phyloP scores from a whole-genome alignment of 306 rosid genomes.

The Sicyos edulis region DNA sequence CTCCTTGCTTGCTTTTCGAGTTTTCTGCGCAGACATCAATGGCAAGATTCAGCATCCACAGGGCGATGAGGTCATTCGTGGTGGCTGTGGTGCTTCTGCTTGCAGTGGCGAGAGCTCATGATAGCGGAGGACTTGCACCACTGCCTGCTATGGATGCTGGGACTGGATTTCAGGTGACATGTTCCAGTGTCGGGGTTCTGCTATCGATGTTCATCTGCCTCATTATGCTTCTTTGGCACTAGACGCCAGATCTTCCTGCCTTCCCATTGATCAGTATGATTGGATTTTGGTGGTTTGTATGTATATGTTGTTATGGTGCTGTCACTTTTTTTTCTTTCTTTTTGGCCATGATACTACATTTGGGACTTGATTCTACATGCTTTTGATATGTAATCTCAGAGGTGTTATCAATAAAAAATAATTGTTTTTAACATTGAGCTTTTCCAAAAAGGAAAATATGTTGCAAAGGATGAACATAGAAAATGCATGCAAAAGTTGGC shows the following conservation, averaged over 20 bases:
- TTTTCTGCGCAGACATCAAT: not conserved
- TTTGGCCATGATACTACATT: not conserved
- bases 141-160: slow-evolving; percentile 40
- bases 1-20: not conserved
- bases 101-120: slow-evolving; percentile 29
- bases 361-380: slow-evolving; percentile 5
- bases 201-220: slow-evolving; percentile 37
- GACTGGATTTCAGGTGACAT: slow-evolving; percentile 37
- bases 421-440: not conserved
- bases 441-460: not conserved
- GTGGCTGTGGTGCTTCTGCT: slow-evolving; percentile 28
- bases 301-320: not conserved
- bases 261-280: slow-evolving; percentile 3
- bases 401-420: not conserved
- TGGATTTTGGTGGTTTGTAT: not conserved
- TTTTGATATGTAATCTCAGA: slow-evolving; percentile 8
- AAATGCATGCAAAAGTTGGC: not conserved
- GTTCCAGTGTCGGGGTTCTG: slow-evolving; percentile 26
- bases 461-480: not conserved
- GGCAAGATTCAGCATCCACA: not conserved
- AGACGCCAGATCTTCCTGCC: slow-evolving; percentile 20
- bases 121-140: slow-evolving; percentile 36
- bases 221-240: slow-evolving; percentile 29
- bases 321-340: not conserved
- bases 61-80: not conserved